Conservation (phyloP, 148 eudicot genomes). For the Agrostemma githago region DNA sequence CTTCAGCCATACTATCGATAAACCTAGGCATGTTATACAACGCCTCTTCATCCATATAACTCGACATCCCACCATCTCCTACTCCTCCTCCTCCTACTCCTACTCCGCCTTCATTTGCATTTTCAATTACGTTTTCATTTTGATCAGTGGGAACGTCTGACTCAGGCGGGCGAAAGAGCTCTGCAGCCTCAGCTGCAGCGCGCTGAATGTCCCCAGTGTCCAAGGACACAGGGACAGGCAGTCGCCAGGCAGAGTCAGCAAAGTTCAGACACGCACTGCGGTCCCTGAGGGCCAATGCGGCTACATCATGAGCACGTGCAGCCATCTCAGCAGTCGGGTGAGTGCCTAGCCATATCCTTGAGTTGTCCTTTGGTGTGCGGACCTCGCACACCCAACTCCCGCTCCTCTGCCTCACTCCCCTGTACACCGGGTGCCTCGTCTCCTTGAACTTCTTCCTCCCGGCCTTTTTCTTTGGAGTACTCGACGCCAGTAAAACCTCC, state of each 20-base stretch:
- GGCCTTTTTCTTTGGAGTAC: constrained; percentile 40
- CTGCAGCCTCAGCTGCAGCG: constrained; percentile 49
- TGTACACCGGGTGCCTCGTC: constrained; percentile 52
- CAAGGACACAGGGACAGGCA: constrained; percentile 27
- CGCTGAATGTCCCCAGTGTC: constrained; percentile 29
- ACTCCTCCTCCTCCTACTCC: too few relatives aligned
- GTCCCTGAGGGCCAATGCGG: constrained; percentile 37
- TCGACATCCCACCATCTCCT: too few relatives aligned
- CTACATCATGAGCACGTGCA: constrained; percentile 42
- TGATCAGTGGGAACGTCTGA: background rate
- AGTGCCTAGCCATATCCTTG: constrained; percentile 57
- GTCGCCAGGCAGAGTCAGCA: constrained; percentile 38
- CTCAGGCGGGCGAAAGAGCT: constrained; percentile 28
- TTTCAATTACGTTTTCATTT: background rate
- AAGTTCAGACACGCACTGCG: constrained; percentile 32
- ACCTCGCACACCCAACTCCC: constrained; percentile 58
- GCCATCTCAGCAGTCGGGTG: constrained; percentile 53
- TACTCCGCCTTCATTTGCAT: background rate
- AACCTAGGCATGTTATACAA: constrained; percentile 34
- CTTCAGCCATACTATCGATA: constrained; percentile 36
- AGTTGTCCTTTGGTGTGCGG: constrained; percentile 37
- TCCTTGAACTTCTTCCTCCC: constrained; percentile 57
- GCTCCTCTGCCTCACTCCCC: constrained; percentile 45
- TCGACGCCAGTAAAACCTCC: constrained; percentile 32
- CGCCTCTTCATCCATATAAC: constrained; percentile 34